Percentiles rank a stretch among this genome's conserved stretches.
These are phyloP conservation scores for Pelargonium cotyledonis DNA, from an alignment of 441 rosid species.

Conservation along the genomic window DNA sequence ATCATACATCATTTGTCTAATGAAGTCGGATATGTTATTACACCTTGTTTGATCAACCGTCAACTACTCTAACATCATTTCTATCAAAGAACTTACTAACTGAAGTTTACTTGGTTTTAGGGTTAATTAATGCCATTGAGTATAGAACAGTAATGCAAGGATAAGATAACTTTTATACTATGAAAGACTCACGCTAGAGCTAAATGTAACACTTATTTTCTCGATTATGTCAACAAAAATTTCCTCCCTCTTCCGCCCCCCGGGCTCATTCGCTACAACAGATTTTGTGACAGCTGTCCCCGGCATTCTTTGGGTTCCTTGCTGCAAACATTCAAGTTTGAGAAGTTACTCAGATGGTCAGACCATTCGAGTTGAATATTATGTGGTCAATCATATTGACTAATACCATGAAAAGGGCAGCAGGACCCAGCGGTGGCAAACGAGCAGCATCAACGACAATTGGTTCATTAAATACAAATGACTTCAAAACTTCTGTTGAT, in stretches of 20 bases:
- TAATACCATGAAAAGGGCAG: slow-evolving; percentile 78
- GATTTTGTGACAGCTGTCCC: slow-evolving; percentile 97
- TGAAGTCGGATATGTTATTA: not conserved
- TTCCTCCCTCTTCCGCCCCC: slow-evolving; percentile 91
- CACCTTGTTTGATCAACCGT: not conserved
- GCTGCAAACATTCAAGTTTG: slow-evolving; percentile 42
- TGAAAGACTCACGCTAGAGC: slow-evolving; percentile 72
- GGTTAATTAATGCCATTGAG: not conserved
- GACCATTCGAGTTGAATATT: slow-evolving; percentile 3
- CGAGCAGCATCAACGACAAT: slow-evolving; percentile 71
- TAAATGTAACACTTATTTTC: slow-evolving; percentile 94
- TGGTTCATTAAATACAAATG: slow-evolving; percentile 78
- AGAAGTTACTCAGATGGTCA: slow-evolving; percentile 1
- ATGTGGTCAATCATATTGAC: slow-evolving; percentile 8
- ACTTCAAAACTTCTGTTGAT: slow-evolving; percentile 62
- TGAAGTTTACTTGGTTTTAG: not conserved
- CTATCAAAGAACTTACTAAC: not conserved
- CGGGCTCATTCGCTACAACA: slow-evolving; percentile 91
- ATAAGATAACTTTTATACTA: not conserved
- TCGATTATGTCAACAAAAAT: slow-evolving; percentile 92
- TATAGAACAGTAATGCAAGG: not conserved
- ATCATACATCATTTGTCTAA: too few relatives aligned
- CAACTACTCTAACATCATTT: not conserved
- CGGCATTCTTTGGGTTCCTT: slow-evolving; percentile 93
- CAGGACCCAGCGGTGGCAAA: slow-evolving; percentile 79